Evolutionary conservation across 2,329 filamentous ascomycete genomes (phyloP), one percentile per base, ranked within the genome.

Genomic region (Chlorencoelia australis): DNA sequence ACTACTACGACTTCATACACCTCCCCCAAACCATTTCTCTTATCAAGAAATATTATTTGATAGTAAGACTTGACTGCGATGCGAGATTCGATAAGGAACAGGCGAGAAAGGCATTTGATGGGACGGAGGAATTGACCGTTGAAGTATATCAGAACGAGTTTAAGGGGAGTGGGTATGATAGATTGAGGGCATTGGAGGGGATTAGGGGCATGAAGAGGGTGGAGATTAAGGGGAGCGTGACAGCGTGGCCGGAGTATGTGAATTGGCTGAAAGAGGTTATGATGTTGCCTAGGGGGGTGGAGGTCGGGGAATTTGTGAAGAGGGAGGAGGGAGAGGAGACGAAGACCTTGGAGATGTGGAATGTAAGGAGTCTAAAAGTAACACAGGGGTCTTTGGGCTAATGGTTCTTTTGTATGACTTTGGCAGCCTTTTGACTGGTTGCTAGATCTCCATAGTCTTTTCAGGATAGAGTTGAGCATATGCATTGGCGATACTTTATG

Each of bases 41-140:
- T 15, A 68, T 71, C 35, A 48, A 48, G 5, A 52, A 59, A 28
- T 71, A 61, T 58, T 60, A 64, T 32, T 48, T 73, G 11, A 51
- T 57, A 8, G 52, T 72, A 1, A 56, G 68, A 0, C 52, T 72
- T 11, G 68, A 71, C 39, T 65, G 59, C 4, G 68, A 72, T 50
- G 57, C 66, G 1, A 58, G 59, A 10, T 72, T 67, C 50, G 56
- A 54, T 3, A 43, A 44, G 3, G 41, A 45, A 17, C 55, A 65
- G 30, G 64, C 62, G 0, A 51, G 50, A 5, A 47, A 55, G n/a
- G 60, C 61, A 1, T 72, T 72, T 43, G 59, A 55, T 0, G 63
- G 61, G 2, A 54, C 58, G 1, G 64, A 69, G 29, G 60, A 60
- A 36, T 50, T 72, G 13, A 64, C 66, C 35, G 53, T 73, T n/a